These are phyloP conservation scores for Colletotrichum tabaci DNA, from an alignment of 2,329 filamentous ascomycete species.

Conservation along the genomic window DNA sequence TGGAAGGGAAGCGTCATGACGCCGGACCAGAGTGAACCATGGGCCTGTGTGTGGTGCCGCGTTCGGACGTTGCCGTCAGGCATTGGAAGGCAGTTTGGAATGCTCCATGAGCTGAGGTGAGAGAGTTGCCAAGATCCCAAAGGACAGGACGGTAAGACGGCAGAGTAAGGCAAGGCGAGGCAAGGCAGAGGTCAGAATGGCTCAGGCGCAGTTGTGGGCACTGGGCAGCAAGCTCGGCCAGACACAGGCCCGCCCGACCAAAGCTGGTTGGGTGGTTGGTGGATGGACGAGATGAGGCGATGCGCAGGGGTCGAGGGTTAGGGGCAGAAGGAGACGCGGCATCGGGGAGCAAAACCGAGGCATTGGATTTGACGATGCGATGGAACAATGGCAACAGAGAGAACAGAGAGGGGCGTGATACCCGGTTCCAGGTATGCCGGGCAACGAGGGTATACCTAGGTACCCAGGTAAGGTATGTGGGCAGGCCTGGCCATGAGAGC, in stretches of 20 bases:
- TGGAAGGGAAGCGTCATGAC: slow-evolving; percentile 21
- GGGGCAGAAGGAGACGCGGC: slow-evolving; percentile 2
- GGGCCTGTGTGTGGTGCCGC: slow-evolving; percentile 4
- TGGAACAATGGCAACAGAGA: neutral
- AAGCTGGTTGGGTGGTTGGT: neutral
- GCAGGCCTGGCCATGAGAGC: slow-evolving; percentile 15
- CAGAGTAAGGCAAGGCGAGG: slow-evolving; percentile 9
- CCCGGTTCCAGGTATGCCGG: neutral
- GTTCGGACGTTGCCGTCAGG: neutral
- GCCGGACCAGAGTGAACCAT: slow-evolving; percentile 20
- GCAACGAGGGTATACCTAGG: neutral
- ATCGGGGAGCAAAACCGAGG: slow-evolving; percentile 18
- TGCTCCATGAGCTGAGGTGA: neutral
- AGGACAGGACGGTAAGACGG: slow-evolving; percentile 21
- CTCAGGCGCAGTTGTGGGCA: slow-evolving; percentile 38
- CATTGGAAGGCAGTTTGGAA: neutral
- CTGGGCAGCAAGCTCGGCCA: slow-evolving; percentile 32
- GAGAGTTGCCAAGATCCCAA: neutral
- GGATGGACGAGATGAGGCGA: slow-evolving; percentile 10
- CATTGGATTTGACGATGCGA: neutral
- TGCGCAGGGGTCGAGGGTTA: slow-evolving; percentile 3
- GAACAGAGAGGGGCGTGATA: slow-evolving; percentile 3
- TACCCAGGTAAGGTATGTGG: neutral
- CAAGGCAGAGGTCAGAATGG: slow-evolving; percentile 20
- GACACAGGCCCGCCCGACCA: slow-evolving; percentile 23